Percentiles rank a stretch among this genome's conserved stretches.
Conservation (phyloP, 768 basidiomycete species). For the Amanita molliuscula region DNA sequence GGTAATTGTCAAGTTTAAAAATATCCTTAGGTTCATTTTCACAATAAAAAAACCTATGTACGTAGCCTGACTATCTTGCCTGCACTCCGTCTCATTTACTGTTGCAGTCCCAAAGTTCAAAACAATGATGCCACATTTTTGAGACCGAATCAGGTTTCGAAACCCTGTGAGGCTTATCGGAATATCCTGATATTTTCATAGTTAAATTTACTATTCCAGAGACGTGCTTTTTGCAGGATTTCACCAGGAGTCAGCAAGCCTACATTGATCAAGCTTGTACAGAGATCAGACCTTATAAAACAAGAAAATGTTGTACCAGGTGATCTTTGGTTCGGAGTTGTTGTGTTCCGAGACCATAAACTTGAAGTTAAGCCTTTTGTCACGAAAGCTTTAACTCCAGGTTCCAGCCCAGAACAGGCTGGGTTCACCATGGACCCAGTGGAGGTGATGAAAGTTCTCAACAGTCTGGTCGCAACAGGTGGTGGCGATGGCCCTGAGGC, state of each 20-base stretch:
- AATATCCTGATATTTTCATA: not conserved
- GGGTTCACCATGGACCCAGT: not conserved
- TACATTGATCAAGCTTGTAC: not conserved
- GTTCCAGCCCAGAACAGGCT: not conserved
- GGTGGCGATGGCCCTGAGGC: conserved; percentile 51
- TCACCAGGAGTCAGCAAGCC: not conserved
- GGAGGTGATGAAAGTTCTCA: conserved; percentile 21
- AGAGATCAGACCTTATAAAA: not conserved
- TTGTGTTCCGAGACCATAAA: not conserved
- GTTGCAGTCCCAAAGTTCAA: too few relatives aligned
- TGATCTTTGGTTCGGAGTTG: not conserved
- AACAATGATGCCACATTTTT: too few relatives aligned
- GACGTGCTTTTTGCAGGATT: not conserved
- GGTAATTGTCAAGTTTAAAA: too few relatives aligned
- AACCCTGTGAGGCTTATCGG: not conserved
- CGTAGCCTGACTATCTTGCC: too few relatives aligned
- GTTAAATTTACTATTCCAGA: not conserved
- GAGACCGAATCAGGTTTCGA: too few relatives aligned
- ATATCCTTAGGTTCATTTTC: too few relatives aligned
- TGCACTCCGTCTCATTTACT: too few relatives aligned
- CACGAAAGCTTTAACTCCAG: not conserved
- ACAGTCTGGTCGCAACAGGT: conserved; percentile 25
- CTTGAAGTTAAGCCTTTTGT: conserved; percentile 12
- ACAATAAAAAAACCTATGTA: too few relatives aligned
- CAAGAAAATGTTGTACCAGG: not conserved